Evolutionary conservation across 228 moss, liverwort and hornwort species (phyloP), one percentile per base, ranked within the genome.

Genomic region (Sphagnum magellanicum): DNA sequence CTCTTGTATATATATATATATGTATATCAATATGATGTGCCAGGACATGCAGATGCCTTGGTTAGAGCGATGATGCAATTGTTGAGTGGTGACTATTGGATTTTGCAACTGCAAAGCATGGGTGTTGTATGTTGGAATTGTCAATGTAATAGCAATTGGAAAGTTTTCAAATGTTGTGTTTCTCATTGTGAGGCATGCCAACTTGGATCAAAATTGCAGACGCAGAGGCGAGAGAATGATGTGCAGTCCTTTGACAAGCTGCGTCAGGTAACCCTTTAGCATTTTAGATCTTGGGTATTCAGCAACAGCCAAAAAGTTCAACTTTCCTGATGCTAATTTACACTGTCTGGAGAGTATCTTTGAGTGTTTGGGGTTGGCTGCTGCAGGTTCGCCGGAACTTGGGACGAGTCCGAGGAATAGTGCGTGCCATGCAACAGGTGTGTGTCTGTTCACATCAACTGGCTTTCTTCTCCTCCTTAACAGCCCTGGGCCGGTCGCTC

Each of bases 211-310:
- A 32, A 55, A 55, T 55, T 75, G 63, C 91, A 98, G 98, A 98
- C 94, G 98, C 98, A 98, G 79, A 92, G 98, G 75, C 93, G 94
- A 46, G 98, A 98, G 79, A 98, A 98, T 81, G 98, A 98, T 66
- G 65, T 94, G 61, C 87, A 87, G 68, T 98, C 94, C 67, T 98
- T 92, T 77, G 98, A 98, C 70, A 98, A 94, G 74, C 86, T 98
- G 57, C 94, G 92, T 50, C 93, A 92, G 90, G 98, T 98, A 70
- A 71, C 10, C 55, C 12, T 55, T 55, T 12, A 8, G 55, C 55
- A 55, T 8, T 12, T 8, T 8, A 55, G 55, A 55, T 55, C 4
- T 55, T 32, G 32, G 32, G 32, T 32, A 32, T 32, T 32, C 32
- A 32, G 32, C 32, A 32, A 32, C 32, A 32, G 32, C 32, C 32